Base-by-base conservation (phyloP, 2,329 filamentous ascomycete species). In the Pseudocercospora crystallina region DNA sequence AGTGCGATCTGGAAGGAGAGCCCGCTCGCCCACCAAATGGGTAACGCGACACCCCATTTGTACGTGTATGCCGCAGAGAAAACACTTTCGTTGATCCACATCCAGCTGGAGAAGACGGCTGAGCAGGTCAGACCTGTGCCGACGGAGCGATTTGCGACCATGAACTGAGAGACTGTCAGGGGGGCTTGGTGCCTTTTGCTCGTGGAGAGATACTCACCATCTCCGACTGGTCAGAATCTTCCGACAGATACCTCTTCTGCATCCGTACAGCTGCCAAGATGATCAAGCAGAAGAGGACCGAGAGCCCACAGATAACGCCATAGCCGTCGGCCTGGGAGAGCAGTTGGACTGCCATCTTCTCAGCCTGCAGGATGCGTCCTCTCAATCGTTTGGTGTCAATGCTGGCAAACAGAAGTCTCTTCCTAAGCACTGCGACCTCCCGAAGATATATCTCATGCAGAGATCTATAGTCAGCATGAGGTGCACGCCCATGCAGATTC, bases 1-100 rank as follows among this genome's bases (percentile, higher is more conserved):
- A 78, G 61, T 5, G 75, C 75, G 46, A 78, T 77, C 60, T 78
- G 73, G 43, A 77, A 77, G 36, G 67, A 73, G 8, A 73, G 66
- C 10, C 71, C 72, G 40, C 53, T 60, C 0, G 61, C 68, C 65
- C 65, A 72, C 68, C 67, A 71, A 47, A 61, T 49, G 8, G 55
- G 62, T 41, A 53, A 51, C 8, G 53, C 63, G 5, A 63, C 48
- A 12, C 52, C 57, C 58, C 57, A 64, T 51, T 56, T 61, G 52
- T 70, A 70, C 20, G 65, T 66, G 47, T 69, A 68, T 14, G 65
- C 66, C 1, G 69, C 63, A 1, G 63, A 65, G 38, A 73, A 65
- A 12, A 74, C 70, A 15, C 65, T 73, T 54, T 73, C 71, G 40
- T 73, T 74, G 49, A 72, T 74, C 71, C 71, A 74, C 62, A 61